These are phyloP conservation scores for Rubia peregrina DNA, from an alignment of 305 asterid species.

Conservation along the genomic window DNA sequence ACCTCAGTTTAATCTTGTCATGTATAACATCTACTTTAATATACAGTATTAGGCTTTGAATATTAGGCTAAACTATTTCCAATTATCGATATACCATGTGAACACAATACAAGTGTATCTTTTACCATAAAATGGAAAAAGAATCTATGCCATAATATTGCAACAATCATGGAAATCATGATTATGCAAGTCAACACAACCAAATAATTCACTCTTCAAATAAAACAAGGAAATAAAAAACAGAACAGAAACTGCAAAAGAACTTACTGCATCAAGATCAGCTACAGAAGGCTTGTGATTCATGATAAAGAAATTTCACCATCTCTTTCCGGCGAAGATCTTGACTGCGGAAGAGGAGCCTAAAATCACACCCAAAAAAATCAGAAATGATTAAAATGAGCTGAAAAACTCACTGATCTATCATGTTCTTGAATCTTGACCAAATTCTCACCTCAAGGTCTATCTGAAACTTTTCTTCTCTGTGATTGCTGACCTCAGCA, in stretches of 20 bases:
- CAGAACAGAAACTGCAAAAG: not conserved
- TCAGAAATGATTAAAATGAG: not conserved
- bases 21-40: no score
- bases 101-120: no score
- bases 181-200: slow-evolving; percentile 9
- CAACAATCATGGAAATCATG: no score
- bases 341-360: slow-evolving; percentile 86
- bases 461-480: slow-evolving; percentile 41
- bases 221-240: not conserved
- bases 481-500: slow-evolving; percentile 25
- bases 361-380: slow-evolving; percentile 23
- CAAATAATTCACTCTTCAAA: not conserved
- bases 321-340: slow-evolving; percentile 58
- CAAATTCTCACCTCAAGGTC: slow-evolving; percentile 45
- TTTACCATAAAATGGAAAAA: no score
- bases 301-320: slow-evolving; percentile 25
- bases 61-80: no score
- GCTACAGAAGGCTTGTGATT: slow-evolving; percentile 45
- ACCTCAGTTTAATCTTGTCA: no score
- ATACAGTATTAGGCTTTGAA: no score
- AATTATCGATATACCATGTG: no score
- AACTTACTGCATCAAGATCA: slow-evolving; percentile 23
- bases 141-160: no score
- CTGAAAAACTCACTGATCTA: not conserved
- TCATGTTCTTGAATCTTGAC: not conserved